These are phyloP conservation scores for Mycena indigotica DNA, from an alignment of 768 basidiomycete genomes.

Conservation along the genomic window DNA sequence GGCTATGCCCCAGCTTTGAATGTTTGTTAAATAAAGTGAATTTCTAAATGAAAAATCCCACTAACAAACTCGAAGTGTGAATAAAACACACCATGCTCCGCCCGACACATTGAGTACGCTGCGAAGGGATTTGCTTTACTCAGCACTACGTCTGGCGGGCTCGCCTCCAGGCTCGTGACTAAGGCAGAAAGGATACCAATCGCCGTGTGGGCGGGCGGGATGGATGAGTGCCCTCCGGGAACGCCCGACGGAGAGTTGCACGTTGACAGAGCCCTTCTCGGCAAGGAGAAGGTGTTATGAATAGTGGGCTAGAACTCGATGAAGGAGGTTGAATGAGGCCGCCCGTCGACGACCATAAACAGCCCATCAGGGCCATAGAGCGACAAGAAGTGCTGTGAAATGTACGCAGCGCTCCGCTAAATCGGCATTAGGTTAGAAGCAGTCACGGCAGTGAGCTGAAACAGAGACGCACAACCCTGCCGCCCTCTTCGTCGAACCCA, in stretches of 20 bases:
- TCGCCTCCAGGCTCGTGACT: slow-evolving; percentile 48
- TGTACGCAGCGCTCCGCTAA: slow-evolving; percentile 10
- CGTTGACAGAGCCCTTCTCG: slow-evolving; percentile 14
- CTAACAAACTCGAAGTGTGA: too few relatives aligned
- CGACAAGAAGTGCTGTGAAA: slow-evolving; percentile 6
- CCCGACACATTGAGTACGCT: slow-evolving; percentile 2
- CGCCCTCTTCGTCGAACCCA: slow-evolving; percentile 57
- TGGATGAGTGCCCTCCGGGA: slow-evolving; percentile 62
- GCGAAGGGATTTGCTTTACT: slow-evolving; percentile 5
- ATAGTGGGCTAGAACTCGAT: background rate
- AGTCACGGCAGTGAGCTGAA: too few relatives aligned
- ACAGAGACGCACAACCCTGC: slow-evolving; percentile 9
- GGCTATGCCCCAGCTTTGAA: too few relatives aligned
- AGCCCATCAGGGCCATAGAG: slow-evolving; percentile 3
- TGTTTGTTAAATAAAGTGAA: too few relatives aligned
- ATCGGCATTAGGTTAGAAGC: slow-evolving; percentile 33
- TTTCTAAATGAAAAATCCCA: too few relatives aligned
- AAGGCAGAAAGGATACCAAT: slow-evolving; percentile 55
- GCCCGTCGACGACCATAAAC: slow-evolving; percentile 16
- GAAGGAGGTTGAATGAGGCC: background rate
- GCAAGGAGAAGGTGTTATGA: background rate
- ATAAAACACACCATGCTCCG: slow-evolving; percentile 12
- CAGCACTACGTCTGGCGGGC: slow-evolving; percentile 40
- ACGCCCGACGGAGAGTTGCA: slow-evolving; percentile 47
- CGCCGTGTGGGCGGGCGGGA: slow-evolving; percentile 62